Evolutionary conservation across 202 grass and related monocot species (phyloP).

Genomic region (Schoenoplectus triqueter): DNA sequence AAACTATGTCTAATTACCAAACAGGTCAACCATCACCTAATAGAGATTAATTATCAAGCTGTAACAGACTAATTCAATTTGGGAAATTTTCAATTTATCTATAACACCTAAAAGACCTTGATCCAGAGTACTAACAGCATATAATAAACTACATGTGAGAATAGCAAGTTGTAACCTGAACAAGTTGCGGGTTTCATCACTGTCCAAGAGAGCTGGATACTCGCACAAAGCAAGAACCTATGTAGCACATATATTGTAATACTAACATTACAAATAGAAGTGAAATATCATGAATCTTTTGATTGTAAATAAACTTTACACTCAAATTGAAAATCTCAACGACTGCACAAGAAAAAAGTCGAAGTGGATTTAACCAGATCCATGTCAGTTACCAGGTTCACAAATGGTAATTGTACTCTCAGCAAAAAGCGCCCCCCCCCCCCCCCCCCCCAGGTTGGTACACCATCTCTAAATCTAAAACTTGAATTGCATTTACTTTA

Average conservation of each 20-base stretch:
- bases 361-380: neutral
- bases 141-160: too few species aligned
- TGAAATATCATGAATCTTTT: neutral
- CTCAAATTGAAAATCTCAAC: neutral
- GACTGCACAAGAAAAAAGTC: neutral
- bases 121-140: neutral
- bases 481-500: neutral
- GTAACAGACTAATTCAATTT: neutral
- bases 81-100: neutral
- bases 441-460: neutral
- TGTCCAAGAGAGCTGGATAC: constrained; percentile 59
- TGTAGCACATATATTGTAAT: neutral
- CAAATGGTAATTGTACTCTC: neutral
- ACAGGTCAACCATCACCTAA: neutral
- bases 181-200: constrained; percentile 48
- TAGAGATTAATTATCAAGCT: neutral
- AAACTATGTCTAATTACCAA: neutral
- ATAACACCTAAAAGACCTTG: neutral
- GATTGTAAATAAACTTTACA: neutral
- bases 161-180: constrained; percentile 57
- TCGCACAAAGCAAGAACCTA: constrained; percentile 81
- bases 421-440: neutral
- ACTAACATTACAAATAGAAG: neutral
- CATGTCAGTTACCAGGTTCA: neutral
- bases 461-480: neutral